Percentiles rank a stretch among this genome's conserved stretches.
phyloP scores from a whole-genome alignment of 73 alveolate genomes.

The Blepharisma japonicum region DNA sequence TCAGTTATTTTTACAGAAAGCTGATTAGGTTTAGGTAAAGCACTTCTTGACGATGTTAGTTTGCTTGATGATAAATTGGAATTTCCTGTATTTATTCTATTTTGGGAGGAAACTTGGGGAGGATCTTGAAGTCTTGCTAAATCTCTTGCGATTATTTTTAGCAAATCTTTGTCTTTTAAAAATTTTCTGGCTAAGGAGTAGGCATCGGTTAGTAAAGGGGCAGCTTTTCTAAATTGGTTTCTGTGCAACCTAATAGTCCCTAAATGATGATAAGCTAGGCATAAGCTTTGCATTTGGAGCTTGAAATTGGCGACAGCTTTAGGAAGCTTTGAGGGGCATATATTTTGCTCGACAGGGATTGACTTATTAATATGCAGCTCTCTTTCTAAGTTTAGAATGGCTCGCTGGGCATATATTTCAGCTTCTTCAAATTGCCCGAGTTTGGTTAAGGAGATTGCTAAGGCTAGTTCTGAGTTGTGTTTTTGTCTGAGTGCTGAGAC shows the following conservation, averaged over 20 bases:
- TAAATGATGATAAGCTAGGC: conserved; percentile 31
- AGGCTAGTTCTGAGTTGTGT: conserved; percentile 4
- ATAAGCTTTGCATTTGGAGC: conserved; percentile 30
- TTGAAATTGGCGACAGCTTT: not conserved
- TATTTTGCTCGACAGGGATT: conserved; percentile 18
- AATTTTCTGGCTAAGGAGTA: not conserved
- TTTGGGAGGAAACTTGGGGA: not conserved
- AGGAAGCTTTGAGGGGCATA: not conserved
- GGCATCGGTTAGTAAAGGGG: not conserved
- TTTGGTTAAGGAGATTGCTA: conserved; percentile 15
- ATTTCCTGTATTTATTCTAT: not conserved
- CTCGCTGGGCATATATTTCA: conserved; percentile 24
- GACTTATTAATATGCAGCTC: conserved; percentile 28
- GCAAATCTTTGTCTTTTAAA: conserved; percentile 1
- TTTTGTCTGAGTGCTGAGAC: not conserved
- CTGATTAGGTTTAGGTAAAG: no score
- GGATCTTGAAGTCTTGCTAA: conserved; percentile 1
- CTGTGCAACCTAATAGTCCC: not conserved
- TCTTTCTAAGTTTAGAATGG: conserved; percentile 25
- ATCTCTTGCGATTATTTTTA: not conserved
- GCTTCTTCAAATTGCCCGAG: conserved; percentile 13
- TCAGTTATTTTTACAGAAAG: not conserved
- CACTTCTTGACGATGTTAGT: no score
- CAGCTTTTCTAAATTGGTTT: not conserved
- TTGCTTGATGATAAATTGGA: no score